Percentiles rank a stretch among this genome's conserved stretches.
These are phyloP conservation scores for Beauveria asiatica DNA, from an alignment of 2,329 filamentous ascomycete genomes.

Conservation along the genomic window DNA sequence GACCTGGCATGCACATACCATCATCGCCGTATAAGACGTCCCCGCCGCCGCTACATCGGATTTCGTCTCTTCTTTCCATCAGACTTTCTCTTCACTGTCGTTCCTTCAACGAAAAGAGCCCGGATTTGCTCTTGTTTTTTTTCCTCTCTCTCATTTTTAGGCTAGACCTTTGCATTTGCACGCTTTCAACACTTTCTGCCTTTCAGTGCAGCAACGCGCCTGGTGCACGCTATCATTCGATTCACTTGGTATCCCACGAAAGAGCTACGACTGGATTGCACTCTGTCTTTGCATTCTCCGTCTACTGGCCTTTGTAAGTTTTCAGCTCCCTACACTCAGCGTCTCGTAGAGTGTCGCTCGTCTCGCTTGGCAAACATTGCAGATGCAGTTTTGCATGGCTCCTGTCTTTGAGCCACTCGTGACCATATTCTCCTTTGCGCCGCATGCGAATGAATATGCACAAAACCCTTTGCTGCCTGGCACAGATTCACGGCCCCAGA, in stretches of 20 bases:
- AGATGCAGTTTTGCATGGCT: neutral
- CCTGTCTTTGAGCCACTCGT: neutral
- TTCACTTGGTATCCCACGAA: conserved; percentile 12
- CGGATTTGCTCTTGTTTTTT: neutral
- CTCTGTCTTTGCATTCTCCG: neutral
- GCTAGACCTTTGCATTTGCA: conserved; percentile 28
- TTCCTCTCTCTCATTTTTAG: conserved; percentile 21
- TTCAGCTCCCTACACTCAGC: neutral
- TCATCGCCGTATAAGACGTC: conserved; percentile 10
- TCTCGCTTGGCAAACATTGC: neutral
- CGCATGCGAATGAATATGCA: neutral
- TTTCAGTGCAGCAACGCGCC: conserved; percentile 17
- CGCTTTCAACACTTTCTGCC: conserved; percentile 7
- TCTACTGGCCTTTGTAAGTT: neutral
- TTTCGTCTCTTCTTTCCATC: conserved; percentile 2
- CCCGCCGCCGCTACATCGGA: neutral
- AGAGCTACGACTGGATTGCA: conserved; percentile 2
- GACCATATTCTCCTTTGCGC: neutral
- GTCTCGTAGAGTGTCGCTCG: neutral
- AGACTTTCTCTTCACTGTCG: conserved; percentile 8
- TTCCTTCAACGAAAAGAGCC: conserved; percentile 6
- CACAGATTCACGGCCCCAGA: neutral
- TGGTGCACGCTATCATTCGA: conserved; percentile 15
- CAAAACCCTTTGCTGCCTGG: neutral
- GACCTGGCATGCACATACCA: conserved; percentile 4